Evolutionary conservation across 148 eudicot species (phyloP), one percentile per base, ranked within the genome.

Genomic region (Nyssa sinensis): DNA sequence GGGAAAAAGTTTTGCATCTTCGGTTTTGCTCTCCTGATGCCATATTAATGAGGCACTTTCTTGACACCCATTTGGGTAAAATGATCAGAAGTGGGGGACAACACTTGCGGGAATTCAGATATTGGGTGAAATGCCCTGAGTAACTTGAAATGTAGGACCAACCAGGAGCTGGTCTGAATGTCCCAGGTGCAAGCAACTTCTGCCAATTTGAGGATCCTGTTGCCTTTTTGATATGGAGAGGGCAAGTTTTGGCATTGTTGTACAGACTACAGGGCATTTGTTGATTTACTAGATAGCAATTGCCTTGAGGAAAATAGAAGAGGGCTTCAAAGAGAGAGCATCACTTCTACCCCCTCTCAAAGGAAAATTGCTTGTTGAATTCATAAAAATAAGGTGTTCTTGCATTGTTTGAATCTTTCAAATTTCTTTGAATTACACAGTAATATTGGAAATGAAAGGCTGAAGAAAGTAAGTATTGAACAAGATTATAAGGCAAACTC

Each of bases 241-340:
- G 39, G 23, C 29, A 33, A 70, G 32, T 66, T 74, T 71, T 67
- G 79, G 67, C 59, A 51, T 31, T 68, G 66, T 62, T 77, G 84
- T n/a, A n/a, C n/a, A n/a, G n/a, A n/a, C n/a, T 81, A 77, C 84
- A 77, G 76, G 58, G 74, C 47, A 78, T 73, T 77, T 64, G 66
- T 74, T 81, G 72, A 81, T 78, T 81, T 78, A 58, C 49, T 74
- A 44, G 72, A 62, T n/a, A n/a, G n/a, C n/a, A n/a, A n/a, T n/a
- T n/a, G n/a, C n/a, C n/a, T n/a, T n/a, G 29, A 69, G 78, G 37
- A 63, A 74, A 60, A 74, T 28, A 66, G 80, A 60, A 55, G 78
- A 77, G 67, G 66, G 24, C 24, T 70, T 67, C n/a, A n/a, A n/a
- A n/a, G 70, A 21, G 62, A 71, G 21, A 41, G 61, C 61, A 58